phyloP scores from a whole-genome alignment of 805 yeast genomes.

The Candida pseudoglaebosa region DNA sequence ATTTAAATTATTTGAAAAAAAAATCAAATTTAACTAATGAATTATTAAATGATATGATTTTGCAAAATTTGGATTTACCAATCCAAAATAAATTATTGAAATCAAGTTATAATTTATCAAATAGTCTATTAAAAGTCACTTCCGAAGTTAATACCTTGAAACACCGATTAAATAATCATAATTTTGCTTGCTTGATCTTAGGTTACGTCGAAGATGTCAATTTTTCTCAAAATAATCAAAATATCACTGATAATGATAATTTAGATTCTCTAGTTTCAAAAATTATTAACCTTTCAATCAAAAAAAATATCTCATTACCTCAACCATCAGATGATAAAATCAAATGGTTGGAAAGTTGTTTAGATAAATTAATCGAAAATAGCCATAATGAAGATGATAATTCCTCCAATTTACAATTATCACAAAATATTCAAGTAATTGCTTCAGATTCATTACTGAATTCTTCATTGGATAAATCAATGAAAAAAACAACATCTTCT shows the following conservation, averaged over 20 bases:
- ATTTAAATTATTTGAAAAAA: constrained; percentile 22
- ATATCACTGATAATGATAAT: background rate
- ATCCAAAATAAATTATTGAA: constrained; percentile 29
- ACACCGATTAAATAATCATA: constrained; percentile 34
- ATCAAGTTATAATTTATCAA: constrained; percentile 29
- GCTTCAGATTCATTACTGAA: background rate
- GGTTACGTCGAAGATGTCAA: constrained; percentile 46
- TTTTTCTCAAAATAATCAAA: constrained; percentile 13
- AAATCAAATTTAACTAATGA: constrained; percentile 30
- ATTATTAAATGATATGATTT: constrained; percentile 26
- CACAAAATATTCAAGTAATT: background rate
- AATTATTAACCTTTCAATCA: constrained; percentile 45
- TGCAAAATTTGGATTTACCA: constrained; percentile 20
- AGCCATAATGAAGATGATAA: background rate
- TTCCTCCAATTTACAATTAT: background rate
- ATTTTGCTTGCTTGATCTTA: constrained; percentile 40
- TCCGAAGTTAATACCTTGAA: constrained; percentile 27
- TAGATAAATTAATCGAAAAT: too few relatives aligned
- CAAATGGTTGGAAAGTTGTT: constrained; percentile 38
- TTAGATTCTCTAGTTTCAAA: constrained; percentile 46
- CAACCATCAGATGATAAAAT: constrained; percentile 20
- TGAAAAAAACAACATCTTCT: too few relatives aligned
- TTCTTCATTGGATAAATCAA: too few relatives aligned
- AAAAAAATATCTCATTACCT: constrained; percentile 39
- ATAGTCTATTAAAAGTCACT: constrained; percentile 21